phyloP scores from a whole-genome alignment of 805 yeast genomes.

The Nakazawaea ernobii region DNA sequence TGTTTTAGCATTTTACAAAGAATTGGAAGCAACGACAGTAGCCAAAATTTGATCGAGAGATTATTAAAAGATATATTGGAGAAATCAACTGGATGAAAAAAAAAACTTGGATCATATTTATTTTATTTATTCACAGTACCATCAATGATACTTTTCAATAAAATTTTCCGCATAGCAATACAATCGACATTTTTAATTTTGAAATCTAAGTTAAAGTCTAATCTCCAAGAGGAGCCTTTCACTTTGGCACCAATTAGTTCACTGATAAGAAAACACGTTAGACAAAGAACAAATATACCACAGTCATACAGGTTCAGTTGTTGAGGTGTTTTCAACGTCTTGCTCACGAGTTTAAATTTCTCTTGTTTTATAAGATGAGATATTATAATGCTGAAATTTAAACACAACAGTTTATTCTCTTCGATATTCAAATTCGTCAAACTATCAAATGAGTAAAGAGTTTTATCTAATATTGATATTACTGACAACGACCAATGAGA shows the following conservation, averaged over 20 bases:
- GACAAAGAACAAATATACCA: constrained; percentile 41
- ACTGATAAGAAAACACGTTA: constrained; percentile 18
- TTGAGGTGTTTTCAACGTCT: constrained; percentile 39
- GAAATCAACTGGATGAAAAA: constrained; percentile 1
- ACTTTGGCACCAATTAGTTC: constrained; percentile 13
- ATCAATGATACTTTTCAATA: constrained; percentile 3
- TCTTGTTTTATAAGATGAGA: neutral
- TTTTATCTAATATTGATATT: constrained; percentile 39
- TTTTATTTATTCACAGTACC: neutral
- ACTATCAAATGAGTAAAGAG: constrained; percentile 56
- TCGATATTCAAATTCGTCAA: constrained; percentile 37
- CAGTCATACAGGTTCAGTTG: constrained; percentile 65
- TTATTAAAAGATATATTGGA: constrained; percentile 29
- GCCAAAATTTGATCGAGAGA: constrained; percentile 55
- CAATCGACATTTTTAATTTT: constrained; percentile 5
- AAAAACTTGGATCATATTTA: no score
- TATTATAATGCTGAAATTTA: constrained; percentile 3
- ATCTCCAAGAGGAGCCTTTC: constrained; percentile 5
- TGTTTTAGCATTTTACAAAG: constrained; percentile 57
- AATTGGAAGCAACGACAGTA: constrained; percentile 46
- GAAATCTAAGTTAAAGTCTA: constrained; percentile 4
- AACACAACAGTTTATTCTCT: constrained; percentile 14
- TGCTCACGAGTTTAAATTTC: constrained; percentile 9
- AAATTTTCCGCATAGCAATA: neutral
- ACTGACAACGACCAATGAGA: constrained; percentile 73